Base-by-base conservation (phyloP, 208 protist species). In the Acanthamoeba healyi region DNA sequence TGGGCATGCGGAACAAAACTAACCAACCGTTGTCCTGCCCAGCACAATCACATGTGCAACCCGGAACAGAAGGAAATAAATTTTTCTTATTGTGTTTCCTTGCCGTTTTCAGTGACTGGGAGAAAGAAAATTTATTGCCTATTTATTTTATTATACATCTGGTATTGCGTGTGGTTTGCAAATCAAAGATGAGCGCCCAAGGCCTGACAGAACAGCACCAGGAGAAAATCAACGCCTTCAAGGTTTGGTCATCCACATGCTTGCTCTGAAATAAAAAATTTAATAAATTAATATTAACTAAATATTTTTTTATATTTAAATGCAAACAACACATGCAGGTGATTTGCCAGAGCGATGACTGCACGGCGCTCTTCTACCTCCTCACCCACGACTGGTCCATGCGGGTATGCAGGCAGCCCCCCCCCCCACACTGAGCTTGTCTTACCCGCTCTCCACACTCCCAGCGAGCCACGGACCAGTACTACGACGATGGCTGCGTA, bases 401-500 rank as follows among this genome's bases (percentile, higher is more conserved):
- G 38, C 70, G 32, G 70, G 70, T 81, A 29, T 34, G 29, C 19
- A 36, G n/a, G 14, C 34, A 10, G 22, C 40, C 2, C 36, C 34
- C 34, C 19, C 22, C 1, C 2, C 17, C 24, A 12, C 15, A 0
- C 29, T 42, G n/a, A 77, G 32, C 12, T 26, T 14, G 19, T 19
- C 10, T 17, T 81, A 38, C n/a, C 32, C 26, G 36, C 38, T 38
- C 26, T 12, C 38, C 14, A 42, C 38, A 24, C n/a, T 40, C 12
- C 22, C 38, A 81, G 70, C 70, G 70, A 2, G 70, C 70, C 40
- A 81, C 70, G 40, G 70, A 81, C 70, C 70, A 46, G 36, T 81
- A 81, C 17, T 81, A 81, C 70, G 70, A 81, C 40, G 70, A 81
- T 19, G 70, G 70, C 9, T 81, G 70, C 40, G 70, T 81, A 46